A percentile compares a stretch with the other conserved stretches of the same genome.
Evolutionary conservation across 164 flowering plant species (phyloP).

Genomic region (Euptelea pleiosperma): DNA sequence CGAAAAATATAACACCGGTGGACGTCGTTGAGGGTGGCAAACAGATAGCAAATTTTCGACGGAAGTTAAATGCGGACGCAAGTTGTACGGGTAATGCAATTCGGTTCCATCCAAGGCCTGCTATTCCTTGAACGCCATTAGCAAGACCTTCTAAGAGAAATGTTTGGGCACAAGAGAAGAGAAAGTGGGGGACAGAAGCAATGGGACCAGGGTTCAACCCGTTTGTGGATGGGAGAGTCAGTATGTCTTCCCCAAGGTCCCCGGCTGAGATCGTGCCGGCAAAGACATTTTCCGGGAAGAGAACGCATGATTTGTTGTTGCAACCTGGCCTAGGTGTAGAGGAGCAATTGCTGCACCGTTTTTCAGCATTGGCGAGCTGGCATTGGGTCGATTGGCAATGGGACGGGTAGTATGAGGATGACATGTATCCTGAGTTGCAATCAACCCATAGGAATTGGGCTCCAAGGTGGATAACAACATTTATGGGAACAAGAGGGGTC

Average conservation of each 20-base stretch:
- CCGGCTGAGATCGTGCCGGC: slow-evolving; percentile 17
- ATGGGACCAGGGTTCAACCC: slow-evolving; percentile 20
- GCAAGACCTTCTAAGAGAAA: slow-evolving; percentile 27
- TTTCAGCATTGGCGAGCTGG: slow-evolving; percentile 9
- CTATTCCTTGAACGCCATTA: slow-evolving; percentile 28
- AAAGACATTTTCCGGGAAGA: slow-evolving; percentile 21
- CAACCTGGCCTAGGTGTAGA: slow-evolving; percentile 21
- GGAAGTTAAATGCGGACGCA: slow-evolving; percentile 20
- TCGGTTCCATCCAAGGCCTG: slow-evolving; percentile 28
- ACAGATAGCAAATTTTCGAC: slow-evolving; percentile 32
- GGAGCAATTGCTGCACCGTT: slow-evolving; percentile 13
- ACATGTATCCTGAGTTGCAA: slow-evolving; percentile 20
- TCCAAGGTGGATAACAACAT: slow-evolving; percentile 32
- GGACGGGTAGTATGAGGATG: slow-evolving; percentile 28
- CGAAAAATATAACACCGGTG: slow-evolving; percentile 33
- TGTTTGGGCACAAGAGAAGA: slow-evolving; percentile 24
- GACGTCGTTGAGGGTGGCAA: slow-evolving; percentile 10
- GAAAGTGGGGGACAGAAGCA: slow-evolving; percentile 6
- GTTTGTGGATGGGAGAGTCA: slow-evolving; percentile 24
- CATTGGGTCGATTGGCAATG: slow-evolving; percentile 31
- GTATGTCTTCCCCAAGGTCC: slow-evolving; percentile 26
- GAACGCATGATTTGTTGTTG: slow-evolving; percentile 29
- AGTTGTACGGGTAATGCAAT: slow-evolving; percentile 27
- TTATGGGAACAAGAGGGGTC: slow-evolving; percentile 22
- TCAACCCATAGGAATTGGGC: slow-evolving; percentile 34